phyloP scores from a whole-genome alignment of 192 early-diverging fungal genomes.

The Phlyctochytrium arcticum region DNA sequence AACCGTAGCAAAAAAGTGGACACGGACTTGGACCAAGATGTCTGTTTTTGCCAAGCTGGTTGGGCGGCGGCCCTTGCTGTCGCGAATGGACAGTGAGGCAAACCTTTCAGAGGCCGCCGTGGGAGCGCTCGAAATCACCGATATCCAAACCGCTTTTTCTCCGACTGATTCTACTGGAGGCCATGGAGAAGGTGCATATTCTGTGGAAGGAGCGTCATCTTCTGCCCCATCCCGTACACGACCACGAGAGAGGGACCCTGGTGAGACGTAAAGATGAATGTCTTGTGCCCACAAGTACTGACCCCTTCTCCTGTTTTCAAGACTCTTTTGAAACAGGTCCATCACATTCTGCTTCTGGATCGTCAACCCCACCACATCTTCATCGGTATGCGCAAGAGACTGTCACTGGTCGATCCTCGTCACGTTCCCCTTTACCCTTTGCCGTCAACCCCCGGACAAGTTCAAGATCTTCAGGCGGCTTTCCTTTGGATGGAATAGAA shows the following conservation, averaged over 20 bases:
- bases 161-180: too few species aligned
- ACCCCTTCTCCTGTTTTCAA: too few species aligned
- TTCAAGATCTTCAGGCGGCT: background rate
- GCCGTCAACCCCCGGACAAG: background rate
- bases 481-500: background rate
- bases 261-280: too few species aligned
- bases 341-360: too few species aligned
- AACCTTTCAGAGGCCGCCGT: constrained; percentile 26
- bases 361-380: too few species aligned
- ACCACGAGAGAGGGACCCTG: too few species aligned
- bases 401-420: background rate
- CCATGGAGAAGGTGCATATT: background rate
- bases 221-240: too few species aligned
- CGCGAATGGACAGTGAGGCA: constrained; percentile 16
- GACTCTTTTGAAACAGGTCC: too few species aligned
- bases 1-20: too few species aligned
- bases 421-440: background rate
- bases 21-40: too few species aligned
- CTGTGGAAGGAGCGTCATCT: background rate
- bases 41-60: background rate
- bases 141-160: background rate
- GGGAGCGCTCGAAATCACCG: constrained; percentile 2
- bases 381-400: too few species aligned
- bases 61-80: background rate
- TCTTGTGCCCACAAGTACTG: too few species aligned